These are phyloP conservation scores for Euclidium syriacum DNA, from an alignment of 345 rosid genomes.

Conservation along the genomic window DNA sequence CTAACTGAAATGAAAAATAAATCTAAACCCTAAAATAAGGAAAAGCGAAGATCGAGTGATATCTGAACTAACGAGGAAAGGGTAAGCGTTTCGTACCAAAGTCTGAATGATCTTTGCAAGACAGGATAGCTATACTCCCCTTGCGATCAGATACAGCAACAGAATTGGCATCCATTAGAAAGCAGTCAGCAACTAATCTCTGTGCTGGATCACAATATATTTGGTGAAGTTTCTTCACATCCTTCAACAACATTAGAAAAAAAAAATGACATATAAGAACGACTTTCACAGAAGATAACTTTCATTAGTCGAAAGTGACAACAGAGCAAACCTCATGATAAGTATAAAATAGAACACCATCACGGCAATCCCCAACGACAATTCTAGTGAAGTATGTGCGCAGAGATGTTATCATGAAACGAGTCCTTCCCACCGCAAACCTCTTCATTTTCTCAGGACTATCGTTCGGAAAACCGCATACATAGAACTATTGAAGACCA, in stretches of 20 bases:
- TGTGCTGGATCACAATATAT: slow-evolving; percentile 88
- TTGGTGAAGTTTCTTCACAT: slow-evolving; percentile 77
- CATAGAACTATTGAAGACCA: slow-evolving; percentile 60
- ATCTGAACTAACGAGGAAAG: background rate
- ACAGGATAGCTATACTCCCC: slow-evolving; percentile 86
- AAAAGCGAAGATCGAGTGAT: background rate
- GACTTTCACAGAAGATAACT: background rate
- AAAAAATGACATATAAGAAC: background rate
- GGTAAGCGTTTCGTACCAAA: slow-evolving; percentile 33
- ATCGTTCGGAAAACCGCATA: slow-evolving; percentile 71
- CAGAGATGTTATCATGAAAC: slow-evolving; percentile 81
- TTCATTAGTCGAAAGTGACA: background rate
- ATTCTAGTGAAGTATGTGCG: slow-evolving; percentile 76
- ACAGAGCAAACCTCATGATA: slow-evolving; percentile 69
- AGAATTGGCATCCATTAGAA: slow-evolving; percentile 71
- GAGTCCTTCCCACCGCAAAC: slow-evolving; percentile 77
- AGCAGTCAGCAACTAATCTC: slow-evolving; percentile 92
- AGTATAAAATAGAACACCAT: slow-evolving; percentile 87
- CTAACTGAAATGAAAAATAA: background rate
- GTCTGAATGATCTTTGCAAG: slow-evolving; percentile 66
- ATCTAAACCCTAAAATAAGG: background rate
- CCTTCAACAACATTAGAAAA: slow-evolving; percentile 39
- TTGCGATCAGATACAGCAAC: slow-evolving; percentile 96
- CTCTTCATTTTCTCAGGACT: slow-evolving; percentile 68
- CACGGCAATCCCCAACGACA: slow-evolving; percentile 98